phyloP scores from a whole-genome alignment of 305 asterid genomes.

The Solanum hybrid region DNA sequence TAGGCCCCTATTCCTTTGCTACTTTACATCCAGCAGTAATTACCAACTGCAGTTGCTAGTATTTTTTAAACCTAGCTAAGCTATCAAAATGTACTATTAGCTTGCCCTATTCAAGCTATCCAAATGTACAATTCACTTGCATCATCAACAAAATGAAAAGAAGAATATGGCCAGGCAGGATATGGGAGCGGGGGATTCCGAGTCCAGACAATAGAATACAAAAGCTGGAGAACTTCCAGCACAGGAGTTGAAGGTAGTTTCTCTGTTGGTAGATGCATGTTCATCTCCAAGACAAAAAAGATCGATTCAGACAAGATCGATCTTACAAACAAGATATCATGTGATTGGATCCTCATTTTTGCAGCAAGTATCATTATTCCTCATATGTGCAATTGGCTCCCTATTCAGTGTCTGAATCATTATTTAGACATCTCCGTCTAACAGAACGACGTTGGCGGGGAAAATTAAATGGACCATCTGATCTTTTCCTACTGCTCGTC shows the following conservation, averaged over 20 bases:
- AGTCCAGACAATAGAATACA: not conserved
- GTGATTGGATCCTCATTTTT: not conserved
- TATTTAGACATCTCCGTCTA: constrained; percentile 58
- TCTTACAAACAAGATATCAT: not conserved
- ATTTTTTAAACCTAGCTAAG: not conserved
- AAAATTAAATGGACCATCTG: constrained; percentile 66
- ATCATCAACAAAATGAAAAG: not conserved
- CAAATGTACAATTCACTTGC: not conserved
- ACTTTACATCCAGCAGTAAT: not conserved
- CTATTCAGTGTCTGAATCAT: constrained; percentile 77
- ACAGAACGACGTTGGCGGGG: constrained; percentile 94
- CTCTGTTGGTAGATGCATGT: not conserved
- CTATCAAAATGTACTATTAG: not conserved
- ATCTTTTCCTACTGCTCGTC: constrained; percentile 32
- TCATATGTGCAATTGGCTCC: not conserved
- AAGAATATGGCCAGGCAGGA: not conserved
- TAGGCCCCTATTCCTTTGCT: not conserved
- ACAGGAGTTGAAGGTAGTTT: not conserved
- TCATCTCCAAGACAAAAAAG: not conserved
- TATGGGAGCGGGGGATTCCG: not conserved
- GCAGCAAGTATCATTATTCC: not conserved
- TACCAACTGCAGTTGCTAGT: not conserved
- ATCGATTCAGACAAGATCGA: not conserved
- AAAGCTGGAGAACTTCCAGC: not conserved
- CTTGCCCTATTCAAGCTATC: not conserved